Evolutionary conservation across 208 protist species (phyloP), one percentile per base, ranked within the genome.

Genomic region (Acanthamoeba triangularis): DNA sequence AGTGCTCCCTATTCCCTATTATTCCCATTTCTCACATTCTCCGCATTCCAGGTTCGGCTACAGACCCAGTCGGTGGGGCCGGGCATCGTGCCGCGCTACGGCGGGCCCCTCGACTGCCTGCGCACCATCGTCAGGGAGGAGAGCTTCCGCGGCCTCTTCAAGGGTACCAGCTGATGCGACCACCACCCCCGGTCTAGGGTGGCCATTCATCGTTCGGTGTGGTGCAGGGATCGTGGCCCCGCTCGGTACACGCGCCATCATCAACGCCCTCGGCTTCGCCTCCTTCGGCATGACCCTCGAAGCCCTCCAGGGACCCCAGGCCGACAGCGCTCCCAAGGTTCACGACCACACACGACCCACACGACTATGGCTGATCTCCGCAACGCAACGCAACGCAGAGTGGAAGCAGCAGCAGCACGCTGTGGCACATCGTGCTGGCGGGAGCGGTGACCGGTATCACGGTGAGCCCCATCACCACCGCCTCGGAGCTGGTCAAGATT

Each of bases 251-350:
- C 82, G 82, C 14, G 82, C 82, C 82, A 63, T 90, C 49, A 90
- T 90, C 82, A 90, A 90, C 47, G 82, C 82, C 13, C 5, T 90
- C 5, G 56, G 82, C 82, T 90, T 90, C 47, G 5, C 82, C 14
- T 90, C 82, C 30, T 90, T 90, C 28, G 82, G 82, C 30, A 65
- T 90, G 18, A 90, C 82, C 56, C 82, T 90, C 28, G 56, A 90
- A 28, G 14, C 16, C 7, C 82, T 90, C 49, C 49, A 90, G 56
- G 10, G 11, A 10, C 6, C 25, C 28, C 23, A 20, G 41, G 41
- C 16, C 25, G 20, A 8, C 63, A n/a, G 23, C 8, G 63, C 3
- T 0, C 4, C 33, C 13, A 49, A 82, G 72, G 72, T 82, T 20
- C 72, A 37, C 72, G 8, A 13, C n/a, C 28, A 3, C 28, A 72